Evolutionary conservation across 352 stramenopile species (phyloP).

Genomic region (Pythium biforme): DNA sequence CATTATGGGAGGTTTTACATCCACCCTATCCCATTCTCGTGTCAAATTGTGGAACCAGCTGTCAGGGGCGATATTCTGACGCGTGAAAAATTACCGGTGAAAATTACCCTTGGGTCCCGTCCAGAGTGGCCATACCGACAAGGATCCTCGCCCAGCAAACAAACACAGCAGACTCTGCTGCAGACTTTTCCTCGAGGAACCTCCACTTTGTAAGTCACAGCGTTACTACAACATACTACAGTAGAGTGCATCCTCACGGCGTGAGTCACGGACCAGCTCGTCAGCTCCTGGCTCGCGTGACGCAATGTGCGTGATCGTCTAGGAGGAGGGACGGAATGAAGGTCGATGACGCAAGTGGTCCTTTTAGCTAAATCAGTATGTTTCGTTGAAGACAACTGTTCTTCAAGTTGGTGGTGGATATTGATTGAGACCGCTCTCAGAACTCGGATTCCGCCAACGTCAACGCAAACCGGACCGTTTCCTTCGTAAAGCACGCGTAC

Average conservation of each 20-base stretch:
- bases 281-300: not conserved
- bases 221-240: no score
- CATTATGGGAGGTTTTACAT: not conserved
- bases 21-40: not conserved
- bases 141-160: not conserved
- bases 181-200: no score
- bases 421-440: conserved; percentile 15
- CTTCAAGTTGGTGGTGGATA: not conserved
- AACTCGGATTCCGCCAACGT: conserved; percentile 77
- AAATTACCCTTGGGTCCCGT: not conserved
- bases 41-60: not conserved
- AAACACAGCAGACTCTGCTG: not conserved
- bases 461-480: conserved; percentile 75
- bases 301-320: not conserved
- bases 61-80: not conserved
- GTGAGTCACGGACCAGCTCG: not conserved
- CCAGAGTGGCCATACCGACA: no score
- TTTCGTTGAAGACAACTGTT: not conserved
- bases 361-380: no score
- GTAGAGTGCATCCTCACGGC: not conserved
- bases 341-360: not conserved
- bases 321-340: not conserved
- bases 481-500: conserved; percentile 75
- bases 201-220: not conserved
- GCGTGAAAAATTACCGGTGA: not conserved